A percentile compares a stretch with the other conserved stretches of the same genome.
Conservation (phyloP, 2,329 filamentous ascomycete species). For the Colletotrichum simmondsii region DNA sequence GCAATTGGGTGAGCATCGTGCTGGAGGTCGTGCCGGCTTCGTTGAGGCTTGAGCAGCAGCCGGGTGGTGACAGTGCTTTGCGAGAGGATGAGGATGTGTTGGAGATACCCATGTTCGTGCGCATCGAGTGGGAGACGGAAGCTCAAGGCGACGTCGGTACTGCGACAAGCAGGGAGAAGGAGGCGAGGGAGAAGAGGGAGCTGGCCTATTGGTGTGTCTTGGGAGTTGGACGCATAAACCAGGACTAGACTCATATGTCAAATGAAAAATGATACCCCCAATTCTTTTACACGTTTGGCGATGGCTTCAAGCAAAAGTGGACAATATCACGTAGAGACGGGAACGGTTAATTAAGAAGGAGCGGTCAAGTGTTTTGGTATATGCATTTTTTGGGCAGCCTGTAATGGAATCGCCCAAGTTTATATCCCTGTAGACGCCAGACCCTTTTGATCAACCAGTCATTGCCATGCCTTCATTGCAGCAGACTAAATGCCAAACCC, state of each 20-base stretch:
- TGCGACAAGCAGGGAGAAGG: slow-evolving; percentile 63
- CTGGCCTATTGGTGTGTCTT: slow-evolving; percentile 96
- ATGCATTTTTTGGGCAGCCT: slow-evolving; percentile 51
- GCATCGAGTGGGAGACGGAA: slow-evolving; percentile 89
- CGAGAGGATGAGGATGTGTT: slow-evolving; percentile 72
- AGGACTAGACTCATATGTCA: slow-evolving; percentile 44
- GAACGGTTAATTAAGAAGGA: slow-evolving; percentile 19
- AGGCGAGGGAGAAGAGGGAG: slow-evolving; percentile 82
- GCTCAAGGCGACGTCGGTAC: slow-evolving; percentile 72
- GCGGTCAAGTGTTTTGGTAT: slow-evolving; percentile 39
- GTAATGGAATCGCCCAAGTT: slow-evolving; percentile 59
- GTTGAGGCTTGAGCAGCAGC: slow-evolving; percentile 52
- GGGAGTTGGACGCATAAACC: slow-evolving; percentile 83
- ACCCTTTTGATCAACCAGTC: slow-evolving; percentile 48
- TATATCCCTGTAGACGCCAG: slow-evolving; percentile 61
- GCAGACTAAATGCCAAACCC: slow-evolving; percentile 34
- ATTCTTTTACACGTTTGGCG: neutral
- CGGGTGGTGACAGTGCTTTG: slow-evolving; percentile 47
- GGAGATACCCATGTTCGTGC: slow-evolving; percentile 94
- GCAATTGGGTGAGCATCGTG: slow-evolving; percentile 95
- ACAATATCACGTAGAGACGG: slow-evolving; percentile 1
- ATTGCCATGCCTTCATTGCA: slow-evolving; percentile 34
- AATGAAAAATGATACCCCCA: slow-evolving; percentile 57
- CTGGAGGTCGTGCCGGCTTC: slow-evolving; percentile 84
- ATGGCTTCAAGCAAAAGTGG: neutral